Evolutionary conservation across 2,329 filamentous ascomycete species (phyloP).

Genomic region (Endoconidiophora polonica): DNA sequence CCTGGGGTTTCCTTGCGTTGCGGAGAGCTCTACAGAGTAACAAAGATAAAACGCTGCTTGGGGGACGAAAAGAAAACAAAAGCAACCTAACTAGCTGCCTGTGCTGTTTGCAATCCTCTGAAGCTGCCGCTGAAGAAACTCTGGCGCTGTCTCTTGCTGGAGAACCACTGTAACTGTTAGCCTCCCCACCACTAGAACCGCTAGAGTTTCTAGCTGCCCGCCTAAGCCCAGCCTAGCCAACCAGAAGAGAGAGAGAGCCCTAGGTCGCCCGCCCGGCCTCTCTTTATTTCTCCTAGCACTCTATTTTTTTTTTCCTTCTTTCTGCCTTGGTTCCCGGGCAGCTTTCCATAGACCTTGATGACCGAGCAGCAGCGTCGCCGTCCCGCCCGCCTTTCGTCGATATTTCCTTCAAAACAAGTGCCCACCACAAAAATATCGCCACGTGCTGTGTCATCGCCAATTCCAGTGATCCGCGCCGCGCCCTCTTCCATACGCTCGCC

Average conservation of each 20-base stretch:
- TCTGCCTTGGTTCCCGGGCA: slow-evolving; percentile 13
- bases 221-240: neutral
- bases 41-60: too few species aligned
- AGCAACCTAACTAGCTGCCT: too few species aligned
- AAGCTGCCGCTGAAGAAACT: too few species aligned
- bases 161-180: neutral
- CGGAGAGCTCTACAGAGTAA: too few species aligned
- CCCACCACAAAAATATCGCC: neutral
- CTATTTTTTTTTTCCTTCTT: slow-evolving; percentile 2
- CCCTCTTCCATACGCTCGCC: neutral
- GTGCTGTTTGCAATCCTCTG: too few species aligned
- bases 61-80: too few species aligned
- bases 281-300: neutral
- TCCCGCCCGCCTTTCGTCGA: slow-evolving; percentile 3
- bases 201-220: neutral
- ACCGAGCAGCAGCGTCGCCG: slow-evolving; percentile 8
- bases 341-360: slow-evolving; percentile 9
- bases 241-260: neutral
- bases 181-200: neutral
- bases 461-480: slow-evolving; percentile 1
- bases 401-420: neutral
- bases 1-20: too few species aligned
- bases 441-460: slow-evolving; percentile 9
- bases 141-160: neutral
- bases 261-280: neutral